phyloP scores from a whole-genome alignment of 768 basidiomycete genomes.

The Cantharellus anzutake region DNA sequence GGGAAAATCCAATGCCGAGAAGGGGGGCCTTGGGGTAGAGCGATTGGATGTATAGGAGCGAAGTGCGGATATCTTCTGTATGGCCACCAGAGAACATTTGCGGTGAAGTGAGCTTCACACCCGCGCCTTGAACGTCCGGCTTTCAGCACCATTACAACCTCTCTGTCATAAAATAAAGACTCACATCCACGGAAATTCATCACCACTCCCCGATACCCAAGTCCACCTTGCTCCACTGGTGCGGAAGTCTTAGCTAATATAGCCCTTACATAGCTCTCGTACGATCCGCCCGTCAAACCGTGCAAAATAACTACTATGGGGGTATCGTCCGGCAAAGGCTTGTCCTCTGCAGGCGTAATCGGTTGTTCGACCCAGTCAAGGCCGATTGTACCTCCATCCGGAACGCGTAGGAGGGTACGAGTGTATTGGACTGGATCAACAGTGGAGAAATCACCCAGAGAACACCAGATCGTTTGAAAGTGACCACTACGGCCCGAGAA shows the following conservation, averaged over 20 bases:
- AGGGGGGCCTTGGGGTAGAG: constrained; percentile 64
- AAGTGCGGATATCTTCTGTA: constrained; percentile 75
- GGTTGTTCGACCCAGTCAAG: constrained; percentile 13
- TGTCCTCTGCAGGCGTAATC: constrained; percentile 8
- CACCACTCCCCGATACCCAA: constrained; percentile 80
- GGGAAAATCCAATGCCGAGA: constrained; percentile 82
- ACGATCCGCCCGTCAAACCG: constrained; percentile 42
- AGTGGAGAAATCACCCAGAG: constrained; percentile 20
- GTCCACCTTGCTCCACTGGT: constrained; percentile 52
- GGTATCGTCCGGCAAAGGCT: constrained; percentile 16
- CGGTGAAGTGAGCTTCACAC: constrained; percentile 60
- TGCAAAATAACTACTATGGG: constrained; percentile 27
- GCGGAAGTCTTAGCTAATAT: constrained; percentile 56
- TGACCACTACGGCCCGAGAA: constrained; percentile 16
- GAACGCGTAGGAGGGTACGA: constrained; percentile 20
- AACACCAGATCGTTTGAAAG: constrained; percentile 21
- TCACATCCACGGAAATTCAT: constrained; percentile 79
- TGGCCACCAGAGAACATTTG: constrained; percentile 50
- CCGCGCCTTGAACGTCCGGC: constrained; percentile 26
- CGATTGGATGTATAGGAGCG: constrained; percentile 53
- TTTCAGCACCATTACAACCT: neutral
- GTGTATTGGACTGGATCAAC: constrained; percentile 21
- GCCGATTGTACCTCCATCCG: constrained; percentile 24
- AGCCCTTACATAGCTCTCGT: constrained; percentile 79
- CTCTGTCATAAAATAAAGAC: constrained; percentile 24